Evolutionary conservation across 1,284 basidiomycete genomes (phyloP), one percentile per base, ranked within the genome.

Genomic region (Coniophora puteana): DNA sequence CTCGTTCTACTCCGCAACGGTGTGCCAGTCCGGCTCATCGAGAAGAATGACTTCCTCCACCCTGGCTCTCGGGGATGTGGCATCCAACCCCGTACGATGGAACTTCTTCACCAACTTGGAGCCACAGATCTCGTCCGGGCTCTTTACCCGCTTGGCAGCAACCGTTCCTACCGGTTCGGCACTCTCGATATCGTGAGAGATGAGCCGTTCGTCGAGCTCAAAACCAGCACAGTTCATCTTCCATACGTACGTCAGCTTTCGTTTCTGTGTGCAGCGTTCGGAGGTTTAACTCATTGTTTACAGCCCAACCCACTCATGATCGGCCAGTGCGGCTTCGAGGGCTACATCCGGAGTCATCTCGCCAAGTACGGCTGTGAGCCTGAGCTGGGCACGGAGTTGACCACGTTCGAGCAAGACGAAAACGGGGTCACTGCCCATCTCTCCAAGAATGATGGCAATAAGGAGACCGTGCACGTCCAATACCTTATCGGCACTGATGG

Each of bases 381-480:
- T 5, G 64, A 68, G 40, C 46, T 58, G 1, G 50, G 51, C 7
- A 55, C 53, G 4, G 59, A 62, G 37, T 54, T 66, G 2, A 30
- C 49, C 13, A 22, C 44, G 1, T 31, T 70, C 13, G 47, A 45
- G n/a, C 49, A 54, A 33, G 29, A 31, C 29, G 22, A 41, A 0
- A 40, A 50, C 32, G 26, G 32, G 10, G 48, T 54, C 3, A 30
- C 41, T 2, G 48, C 42, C 1, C 35, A 38, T 12, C 26, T 53
- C 13, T 28, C 31, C 10, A 44, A 46, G 23, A 24, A 38, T 11
- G 40, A 31, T 13, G 36, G 46, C 4, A 44, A 43, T 5, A 31
- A 38, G 5, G 51, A 54, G 35, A 42, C 21, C 12, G 29, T 51
- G 1, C 25, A 40, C 13, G 42, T 46, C 20, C 32, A 44, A 1